phyloP scores from a whole-genome alignment of 73 alveolate species.

The Paramecium caudatum region DNA sequence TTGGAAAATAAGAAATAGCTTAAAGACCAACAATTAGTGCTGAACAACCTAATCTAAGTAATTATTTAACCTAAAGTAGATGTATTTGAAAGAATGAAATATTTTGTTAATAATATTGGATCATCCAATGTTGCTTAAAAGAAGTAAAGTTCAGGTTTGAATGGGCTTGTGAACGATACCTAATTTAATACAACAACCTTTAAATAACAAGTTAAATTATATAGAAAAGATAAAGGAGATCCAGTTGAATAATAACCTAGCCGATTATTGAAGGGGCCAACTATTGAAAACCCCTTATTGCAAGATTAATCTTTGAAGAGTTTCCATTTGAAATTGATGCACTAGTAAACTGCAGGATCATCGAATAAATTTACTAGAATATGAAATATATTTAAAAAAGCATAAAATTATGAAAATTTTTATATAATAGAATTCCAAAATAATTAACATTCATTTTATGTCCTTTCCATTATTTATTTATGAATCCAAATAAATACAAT shows the following conservation, averaged over 20 bases:
- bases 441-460: too few relatives aligned
- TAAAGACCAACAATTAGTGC: not conserved
- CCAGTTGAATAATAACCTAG: not conserved
- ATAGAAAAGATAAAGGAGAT: conserved; percentile 31
- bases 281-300: conserved; percentile 4
- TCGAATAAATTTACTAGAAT: conserved; percentile 7
- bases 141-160: not conserved
- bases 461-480: too few relatives aligned
- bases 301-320: conserved; percentile 43
- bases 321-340: conserved; percentile 38
- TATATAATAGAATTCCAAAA: too few relatives aligned
- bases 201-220: conserved; percentile 17
- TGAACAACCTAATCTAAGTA: conserved; percentile 33
- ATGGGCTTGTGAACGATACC: not conserved
- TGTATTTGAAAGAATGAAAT: conserved; percentile 47
- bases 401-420: too few relatives aligned
- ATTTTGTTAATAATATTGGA: conserved; percentile 17
- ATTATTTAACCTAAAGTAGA: not conserved
- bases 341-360: conserved; percentile 4
- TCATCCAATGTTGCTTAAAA: not conserved
- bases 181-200: conserved; percentile 10
- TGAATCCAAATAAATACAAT: too few relatives aligned
- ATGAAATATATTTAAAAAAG: too few relatives aligned
- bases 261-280: not conserved
- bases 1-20: conserved; percentile 21